A percentile compares a stretch with the other conserved stretches of the same genome.
These are phyloP conservation scores for Cystofilobasidium macerans DNA, from an alignment of 768 basidiomycete species.

Conservation along the genomic window DNA sequence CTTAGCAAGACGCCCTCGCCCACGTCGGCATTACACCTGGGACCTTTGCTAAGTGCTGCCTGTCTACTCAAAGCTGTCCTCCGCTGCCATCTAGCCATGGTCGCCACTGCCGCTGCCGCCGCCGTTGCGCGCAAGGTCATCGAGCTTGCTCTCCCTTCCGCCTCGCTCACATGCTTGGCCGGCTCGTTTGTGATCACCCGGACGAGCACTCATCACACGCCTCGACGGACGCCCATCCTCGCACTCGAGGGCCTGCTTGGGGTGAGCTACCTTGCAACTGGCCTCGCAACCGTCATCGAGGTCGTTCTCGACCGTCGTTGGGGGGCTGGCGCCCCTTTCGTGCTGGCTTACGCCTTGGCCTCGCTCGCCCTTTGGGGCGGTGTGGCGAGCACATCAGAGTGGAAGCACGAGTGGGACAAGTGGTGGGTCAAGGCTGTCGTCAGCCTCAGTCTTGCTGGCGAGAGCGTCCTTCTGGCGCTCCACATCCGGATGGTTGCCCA, in stretches of 20 bases:
- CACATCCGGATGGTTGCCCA: neutral
- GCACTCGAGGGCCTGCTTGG: slow-evolving; percentile 56
- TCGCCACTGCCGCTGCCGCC: too few relatives aligned
- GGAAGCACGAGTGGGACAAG: slow-evolving; percentile 13
- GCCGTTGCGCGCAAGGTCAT: neutral
- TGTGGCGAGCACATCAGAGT: slow-evolving; percentile 4
- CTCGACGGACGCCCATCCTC: slow-evolving; percentile 66
- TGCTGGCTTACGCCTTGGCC: slow-evolving; percentile 47
- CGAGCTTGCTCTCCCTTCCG: neutral
- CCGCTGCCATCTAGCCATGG: too few relatives aligned
- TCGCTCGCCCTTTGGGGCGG: neutral
- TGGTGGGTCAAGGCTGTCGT: slow-evolving; percentile 43
- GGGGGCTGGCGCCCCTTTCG: slow-evolving; percentile 33
- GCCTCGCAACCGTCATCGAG: slow-evolving; percentile 56
- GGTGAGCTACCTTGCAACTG: slow-evolving; percentile 67
- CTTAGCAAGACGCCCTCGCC: too few relatives aligned
- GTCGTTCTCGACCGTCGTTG: slow-evolving; percentile 57
- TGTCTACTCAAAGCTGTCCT: too few relatives aligned
- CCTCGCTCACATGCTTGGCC: neutral
- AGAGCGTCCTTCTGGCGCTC: neutral
- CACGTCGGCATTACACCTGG: too few relatives aligned
- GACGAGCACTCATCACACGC: slow-evolving; percentile 39
- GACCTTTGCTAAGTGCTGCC: too few relatives aligned
- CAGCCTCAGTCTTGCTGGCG: slow-evolving; percentile 53
- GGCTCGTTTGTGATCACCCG: neutral